Conservation (phyloP, 495 filamentous ascomycete genomes). For the Annulohypoxylon bovei region DNA sequence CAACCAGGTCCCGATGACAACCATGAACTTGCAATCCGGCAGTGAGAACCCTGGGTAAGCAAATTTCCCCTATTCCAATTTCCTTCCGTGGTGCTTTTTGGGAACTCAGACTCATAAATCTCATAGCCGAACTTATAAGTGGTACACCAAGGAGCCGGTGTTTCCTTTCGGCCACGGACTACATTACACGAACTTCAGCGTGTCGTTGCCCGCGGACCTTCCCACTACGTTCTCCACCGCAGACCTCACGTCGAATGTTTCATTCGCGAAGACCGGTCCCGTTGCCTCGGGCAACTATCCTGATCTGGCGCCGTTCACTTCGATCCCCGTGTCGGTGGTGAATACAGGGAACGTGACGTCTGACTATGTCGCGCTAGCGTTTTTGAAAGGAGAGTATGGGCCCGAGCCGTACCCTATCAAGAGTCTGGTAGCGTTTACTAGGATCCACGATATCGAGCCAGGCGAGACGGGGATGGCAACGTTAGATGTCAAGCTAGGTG, state of each 20-base stretch:
- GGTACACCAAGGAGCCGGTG: slow-evolving; percentile 56
- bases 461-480: slow-evolving; percentile 49
- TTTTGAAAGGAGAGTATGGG: slow-evolving; percentile 62
- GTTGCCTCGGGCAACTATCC: slow-evolving; percentile 48
- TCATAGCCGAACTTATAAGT: slow-evolving; percentile 60
- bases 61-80: neutral
- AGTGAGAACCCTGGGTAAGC: slow-evolving; percentile 49
- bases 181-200: slow-evolving; percentile 62
- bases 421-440: slow-evolving; percentile 65
- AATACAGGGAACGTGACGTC: slow-evolving; percentile 66
- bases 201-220: slow-evolving; percentile 42
- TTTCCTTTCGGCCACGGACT: slow-evolving; percentile 63
- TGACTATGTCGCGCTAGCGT: slow-evolving; percentile 65
- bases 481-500: slow-evolving; percentile 64
- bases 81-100: neutral
- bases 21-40: slow-evolving; percentile 55
- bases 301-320: slow-evolving; percentile 58
- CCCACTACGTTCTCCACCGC: slow-evolving; percentile 44
- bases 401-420: slow-evolving; percentile 68
- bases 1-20: slow-evolving; percentile 49
- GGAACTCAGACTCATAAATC: slow-evolving; percentile 19
- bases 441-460: slow-evolving; percentile 58
- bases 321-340: slow-evolving; percentile 45
- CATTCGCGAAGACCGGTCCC: slow-evolving; percentile 42
- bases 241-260: slow-evolving; percentile 48